Conservation (phyloP, 2,329 filamentous ascomycete genomes). For the Mycosphaerella arachidis region DNA sequence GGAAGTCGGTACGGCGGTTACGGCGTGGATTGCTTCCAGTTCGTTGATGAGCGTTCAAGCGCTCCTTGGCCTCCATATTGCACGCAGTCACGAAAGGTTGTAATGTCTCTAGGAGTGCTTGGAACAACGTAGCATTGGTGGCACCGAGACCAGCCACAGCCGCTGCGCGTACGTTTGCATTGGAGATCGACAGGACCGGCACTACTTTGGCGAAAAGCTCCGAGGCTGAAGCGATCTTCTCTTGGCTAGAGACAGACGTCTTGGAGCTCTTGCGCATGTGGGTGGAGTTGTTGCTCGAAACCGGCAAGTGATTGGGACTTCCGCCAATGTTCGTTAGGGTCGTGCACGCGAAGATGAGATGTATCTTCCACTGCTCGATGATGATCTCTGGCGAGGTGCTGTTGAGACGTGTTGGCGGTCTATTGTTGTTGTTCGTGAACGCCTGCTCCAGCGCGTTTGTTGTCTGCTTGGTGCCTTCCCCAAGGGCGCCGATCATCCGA, state of each 20-base stretch:
- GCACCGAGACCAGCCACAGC: conserved; percentile 89
- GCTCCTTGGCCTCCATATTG: conserved; percentile 79
- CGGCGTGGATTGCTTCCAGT: conserved; percentile 76
- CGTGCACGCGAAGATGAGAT: conserved; percentile 94
- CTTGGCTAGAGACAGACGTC: conserved; percentile 57
- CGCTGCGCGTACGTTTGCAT: conserved; percentile 77
- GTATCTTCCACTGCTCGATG: conserved; percentile 96
- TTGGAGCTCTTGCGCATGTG: conserved; percentile 80
- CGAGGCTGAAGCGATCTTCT: conserved; percentile 80
- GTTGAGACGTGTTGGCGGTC: conserved; percentile 40
- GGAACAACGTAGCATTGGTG: conserved; percentile 91
- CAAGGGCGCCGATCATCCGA: conserved; percentile 71
- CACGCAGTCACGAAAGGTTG: conserved; percentile 81
- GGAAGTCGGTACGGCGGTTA: conserved; percentile 76
- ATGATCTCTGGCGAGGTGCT: conserved; percentile 78
- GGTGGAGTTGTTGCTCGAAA: conserved; percentile 53
- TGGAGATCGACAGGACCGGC: conserved; percentile 75
- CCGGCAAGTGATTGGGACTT: conserved; percentile 54
- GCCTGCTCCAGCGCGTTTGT: conserved; percentile 60
- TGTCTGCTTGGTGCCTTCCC: conserved; percentile 56
- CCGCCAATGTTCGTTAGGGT: conserved; percentile 73
- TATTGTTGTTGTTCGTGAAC: conserved; percentile 22
- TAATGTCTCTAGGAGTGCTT: conserved; percentile 81
- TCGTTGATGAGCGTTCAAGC: conserved; percentile 71
- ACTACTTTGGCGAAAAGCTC: conserved; percentile 89